These are phyloP conservation scores for Diutina mesorugosa DNA, from an alignment of 1,139 yeast species.

Conservation along the genomic window DNA sequence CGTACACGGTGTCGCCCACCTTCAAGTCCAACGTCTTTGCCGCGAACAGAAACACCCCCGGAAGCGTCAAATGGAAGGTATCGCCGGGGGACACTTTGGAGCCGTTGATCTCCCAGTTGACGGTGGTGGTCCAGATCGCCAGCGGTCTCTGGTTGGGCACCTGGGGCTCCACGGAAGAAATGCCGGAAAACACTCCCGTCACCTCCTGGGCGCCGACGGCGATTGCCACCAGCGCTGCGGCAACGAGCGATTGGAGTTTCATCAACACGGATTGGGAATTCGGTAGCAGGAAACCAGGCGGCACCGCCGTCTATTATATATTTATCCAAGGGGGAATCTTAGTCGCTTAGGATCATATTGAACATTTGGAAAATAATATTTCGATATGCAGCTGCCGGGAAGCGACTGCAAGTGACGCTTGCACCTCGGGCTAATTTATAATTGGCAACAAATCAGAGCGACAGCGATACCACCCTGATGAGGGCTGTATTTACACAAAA, in stretches of 20 bases:
- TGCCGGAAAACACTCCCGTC: background rate
- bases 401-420: too few species aligned
- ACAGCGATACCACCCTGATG: too few species aligned
- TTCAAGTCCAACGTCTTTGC: background rate
- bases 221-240: background rate
- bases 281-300: background rate
- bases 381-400: too few species aligned
- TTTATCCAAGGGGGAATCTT: too few species aligned
- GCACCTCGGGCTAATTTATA: too few species aligned
- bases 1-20: background rate
- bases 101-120: conserved; percentile 16
- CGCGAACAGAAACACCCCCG: background rate
- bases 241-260: background rate
- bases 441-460: too few species aligned
- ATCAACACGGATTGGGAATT: too few species aligned
- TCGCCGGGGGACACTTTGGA: conserved; percentile 11
- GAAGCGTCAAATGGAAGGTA: background rate
- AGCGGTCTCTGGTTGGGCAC: background rate
- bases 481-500: too few species aligned
- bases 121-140: conserved; percentile 12
- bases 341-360: too few species aligned
- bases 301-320: background rate
- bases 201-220: background rate
- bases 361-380: too few species aligned
- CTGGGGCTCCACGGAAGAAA: background rate